phyloP scores from a whole-genome alignment of 2,329 filamentous ascomycete species.

The Pseudovirgaria hyperparasitica region DNA sequence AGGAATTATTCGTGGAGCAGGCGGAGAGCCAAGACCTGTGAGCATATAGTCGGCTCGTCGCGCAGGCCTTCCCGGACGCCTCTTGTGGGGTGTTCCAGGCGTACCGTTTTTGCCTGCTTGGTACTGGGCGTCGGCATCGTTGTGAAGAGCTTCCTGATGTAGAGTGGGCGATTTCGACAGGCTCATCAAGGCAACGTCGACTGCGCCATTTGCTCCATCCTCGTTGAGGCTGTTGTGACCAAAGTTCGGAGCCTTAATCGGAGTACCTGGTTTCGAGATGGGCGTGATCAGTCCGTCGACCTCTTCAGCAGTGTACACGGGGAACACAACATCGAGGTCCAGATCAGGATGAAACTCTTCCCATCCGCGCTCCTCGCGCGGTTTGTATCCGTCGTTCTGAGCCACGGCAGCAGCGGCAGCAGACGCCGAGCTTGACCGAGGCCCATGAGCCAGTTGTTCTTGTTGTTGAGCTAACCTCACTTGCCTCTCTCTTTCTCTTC shows the following conservation, averaged over 20 bases:
- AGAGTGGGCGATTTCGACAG: slow-evolving; percentile 3
- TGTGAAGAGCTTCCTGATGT: too few species aligned
- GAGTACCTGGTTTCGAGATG: slow-evolving; percentile 35
- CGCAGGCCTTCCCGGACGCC: slow-evolving; percentile 52
- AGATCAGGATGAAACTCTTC: slow-evolving; percentile 95
- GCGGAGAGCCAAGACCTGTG: slow-evolving; percentile 45
- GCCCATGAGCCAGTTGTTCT: slow-evolving; percentile 41
- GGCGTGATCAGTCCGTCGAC: slow-evolving; percentile 56
- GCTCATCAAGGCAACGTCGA: slow-evolving; percentile 20
- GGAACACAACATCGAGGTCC: slow-evolving; percentile 71
- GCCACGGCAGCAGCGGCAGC: slow-evolving; percentile 78
- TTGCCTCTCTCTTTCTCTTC: slow-evolving; percentile 28
- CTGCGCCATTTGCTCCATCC: slow-evolving; percentile 19
- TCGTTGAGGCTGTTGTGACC: slow-evolving; percentile 21
- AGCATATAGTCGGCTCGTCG: slow-evolving; percentile 49
- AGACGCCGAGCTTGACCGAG: slow-evolving; percentile 74
- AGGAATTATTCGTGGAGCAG: slow-evolving; percentile 56
- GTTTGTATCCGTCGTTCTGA: slow-evolving; percentile 93
- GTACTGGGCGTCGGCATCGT: slow-evolving; percentile 11
- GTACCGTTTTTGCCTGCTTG: slow-evolving; percentile 8
- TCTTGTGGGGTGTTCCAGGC: slow-evolving; percentile 35
- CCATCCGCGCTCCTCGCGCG: slow-evolving; percentile 90
- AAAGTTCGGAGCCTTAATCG: slow-evolving; percentile 15
- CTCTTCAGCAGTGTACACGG: slow-evolving; percentile 69
- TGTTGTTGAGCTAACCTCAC: too few species aligned